phyloP scores from a whole-genome alignment of 768 basidiomycete genomes.

The Russula sp. region DNA sequence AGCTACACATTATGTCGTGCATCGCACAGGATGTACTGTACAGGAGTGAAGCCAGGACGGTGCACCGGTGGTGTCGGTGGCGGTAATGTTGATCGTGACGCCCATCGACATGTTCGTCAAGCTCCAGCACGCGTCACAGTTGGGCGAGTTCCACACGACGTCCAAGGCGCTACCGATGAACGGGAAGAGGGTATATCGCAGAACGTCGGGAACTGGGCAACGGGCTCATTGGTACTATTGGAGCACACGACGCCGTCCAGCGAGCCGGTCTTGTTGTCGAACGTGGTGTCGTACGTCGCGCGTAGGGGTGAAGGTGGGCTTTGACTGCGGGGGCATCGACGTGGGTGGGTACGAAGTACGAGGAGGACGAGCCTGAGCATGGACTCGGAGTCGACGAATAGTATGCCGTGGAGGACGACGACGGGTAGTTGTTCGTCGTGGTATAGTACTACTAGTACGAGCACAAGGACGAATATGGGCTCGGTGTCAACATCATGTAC shows the following conservation, averaged over 20 bases:
- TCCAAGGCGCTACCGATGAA: constrained; percentile 51
- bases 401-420: no score
- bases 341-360: neutral
- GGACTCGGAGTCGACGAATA: no score
- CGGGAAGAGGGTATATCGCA: constrained; percentile 52
- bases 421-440: no score
- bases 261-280: constrained; percentile 40
- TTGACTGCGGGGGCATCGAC: neutral
- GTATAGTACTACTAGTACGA: no score
- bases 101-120: constrained; percentile 41
- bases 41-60: no score
- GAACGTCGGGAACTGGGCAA: constrained; percentile 44
- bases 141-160: constrained; percentile 44
- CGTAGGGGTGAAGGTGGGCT: neutral
- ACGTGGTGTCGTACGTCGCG: constrained; percentile 42
- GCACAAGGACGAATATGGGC: neutral
- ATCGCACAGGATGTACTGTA: no score
- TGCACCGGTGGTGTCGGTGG: constrained; percentile 42
- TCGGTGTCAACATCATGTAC: neutral
- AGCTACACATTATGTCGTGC: no score
- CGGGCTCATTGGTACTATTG: constrained; percentile 46
- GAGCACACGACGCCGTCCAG: constrained; percentile 45
- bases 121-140: constrained; percentile 58
- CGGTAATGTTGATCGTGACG: constrained; percentile 43
- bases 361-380: no score